Evolutionary conservation across 2,329 filamentous ascomycete genomes (phyloP).

Genomic region (Scytalidium sp.): DNA sequence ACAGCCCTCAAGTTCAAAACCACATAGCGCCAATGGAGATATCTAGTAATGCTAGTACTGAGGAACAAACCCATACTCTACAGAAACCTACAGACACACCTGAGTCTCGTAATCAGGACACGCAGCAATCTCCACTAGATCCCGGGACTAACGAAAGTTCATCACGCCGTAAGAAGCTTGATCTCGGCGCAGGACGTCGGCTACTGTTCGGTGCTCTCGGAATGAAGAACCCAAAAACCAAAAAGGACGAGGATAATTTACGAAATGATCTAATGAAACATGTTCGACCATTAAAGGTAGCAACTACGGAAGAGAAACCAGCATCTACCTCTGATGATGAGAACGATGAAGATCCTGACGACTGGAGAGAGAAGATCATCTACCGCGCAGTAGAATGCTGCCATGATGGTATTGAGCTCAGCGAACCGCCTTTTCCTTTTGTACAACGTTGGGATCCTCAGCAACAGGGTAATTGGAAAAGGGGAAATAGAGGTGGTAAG

Average conservation of each 20-base stretch:
- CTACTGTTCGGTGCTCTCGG: slow-evolving; percentile 72
- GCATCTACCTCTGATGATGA: slow-evolving; percentile 14
- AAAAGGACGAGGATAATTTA: slow-evolving; percentile 63
- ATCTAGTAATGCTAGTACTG: not conserved
- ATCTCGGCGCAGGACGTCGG: slow-evolving; percentile 61
- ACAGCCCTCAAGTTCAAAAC: not conserved
- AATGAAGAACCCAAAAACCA: slow-evolving; percentile 63
- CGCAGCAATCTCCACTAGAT: not conserved
- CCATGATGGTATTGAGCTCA: slow-evolving; percentile 64
- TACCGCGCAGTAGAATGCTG: slow-evolving; percentile 83
- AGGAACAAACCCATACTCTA: not conserved
- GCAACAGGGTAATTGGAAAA: slow-evolving; percentile 49
- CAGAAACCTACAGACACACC: not conserved
- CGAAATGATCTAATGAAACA: slow-evolving; percentile 57
- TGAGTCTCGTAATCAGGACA: not conserved
- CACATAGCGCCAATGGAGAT: not conserved
- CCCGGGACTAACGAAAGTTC: not conserved
- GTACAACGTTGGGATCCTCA: slow-evolving; percentile 84
- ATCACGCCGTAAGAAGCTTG: slow-evolving; percentile 32
- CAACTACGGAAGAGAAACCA: slow-evolving; percentile 11
- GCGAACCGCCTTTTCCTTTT: slow-evolving; percentile 84
- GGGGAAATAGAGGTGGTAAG: slow-evolving; percentile 39
- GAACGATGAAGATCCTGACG: slow-evolving; percentile 49
- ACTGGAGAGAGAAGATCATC: slow-evolving; percentile 72
- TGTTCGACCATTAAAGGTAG: slow-evolving; percentile 38